Evolutionary conservation across 306 rosid species (phyloP).

Genomic region (Fragaria nilgerrensis): DNA sequence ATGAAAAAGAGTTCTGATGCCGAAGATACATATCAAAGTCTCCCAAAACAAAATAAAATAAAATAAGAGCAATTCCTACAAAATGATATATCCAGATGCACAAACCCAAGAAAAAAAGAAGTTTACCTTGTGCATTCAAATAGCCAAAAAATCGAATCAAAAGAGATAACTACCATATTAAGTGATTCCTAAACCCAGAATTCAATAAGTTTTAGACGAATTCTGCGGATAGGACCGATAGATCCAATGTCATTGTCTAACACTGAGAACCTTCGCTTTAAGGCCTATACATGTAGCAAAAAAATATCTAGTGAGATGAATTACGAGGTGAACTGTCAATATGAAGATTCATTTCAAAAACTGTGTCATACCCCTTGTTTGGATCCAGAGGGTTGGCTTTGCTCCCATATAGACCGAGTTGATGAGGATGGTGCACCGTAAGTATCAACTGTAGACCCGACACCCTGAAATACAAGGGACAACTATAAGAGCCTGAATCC

Average conservation of each 20-base stretch:
- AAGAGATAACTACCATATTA: too few relatives aligned
- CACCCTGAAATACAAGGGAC: constrained; percentile 44
- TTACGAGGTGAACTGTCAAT: constrained; percentile 5
- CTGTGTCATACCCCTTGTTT: constrained; percentile 51
- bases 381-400: constrained; percentile 46
- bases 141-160: too few relatives aligned
- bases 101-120: too few relatives aligned
- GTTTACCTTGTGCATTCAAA: too few relatives aligned
- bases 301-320: constrained; percentile 15
- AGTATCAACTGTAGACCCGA: constrained; percentile 35
- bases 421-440: constrained; percentile 53
- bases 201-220: constrained; percentile 59
- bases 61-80: too few relatives aligned
- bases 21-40: too few relatives aligned
- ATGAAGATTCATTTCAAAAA: constrained; percentile 19
- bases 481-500: constrained; percentile 17
- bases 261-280: too few relatives aligned
- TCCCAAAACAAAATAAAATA: too few relatives aligned
- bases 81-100: too few relatives aligned
- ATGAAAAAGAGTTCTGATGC: too few relatives aligned
- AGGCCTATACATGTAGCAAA: too few relatives aligned
- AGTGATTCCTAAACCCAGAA: too few relatives aligned
- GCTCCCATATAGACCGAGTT: constrained; percentile 49
- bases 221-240: constrained; percentile 75
- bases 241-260: constrained; percentile 84